These are phyloP conservation scores for Scedosporium dehoogii DNA, from an alignment of 2,329 filamentous ascomycete species.

Conservation along the genomic window DNA sequence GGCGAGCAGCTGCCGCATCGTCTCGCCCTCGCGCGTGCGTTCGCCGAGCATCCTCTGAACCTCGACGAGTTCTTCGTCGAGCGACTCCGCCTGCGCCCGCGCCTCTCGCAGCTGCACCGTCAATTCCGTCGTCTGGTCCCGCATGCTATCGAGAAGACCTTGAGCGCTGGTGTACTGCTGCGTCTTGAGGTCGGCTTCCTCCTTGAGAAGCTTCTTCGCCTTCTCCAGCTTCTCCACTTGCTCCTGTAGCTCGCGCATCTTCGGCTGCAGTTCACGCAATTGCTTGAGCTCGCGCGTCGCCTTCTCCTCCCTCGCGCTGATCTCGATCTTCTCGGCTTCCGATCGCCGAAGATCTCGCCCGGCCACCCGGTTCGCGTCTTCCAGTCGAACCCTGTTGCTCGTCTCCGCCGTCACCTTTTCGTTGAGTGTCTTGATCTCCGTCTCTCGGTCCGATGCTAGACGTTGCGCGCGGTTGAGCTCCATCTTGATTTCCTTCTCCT, in stretches of 20 bases:
- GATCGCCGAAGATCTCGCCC: slow-evolving; percentile 69
- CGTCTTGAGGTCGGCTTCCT: slow-evolving; percentile 75
- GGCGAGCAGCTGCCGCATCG: slow-evolving; percentile 79
- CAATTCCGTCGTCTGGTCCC: slow-evolving; percentile 82
- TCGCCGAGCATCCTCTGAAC: slow-evolving; percentile 79
- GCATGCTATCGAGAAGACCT: slow-evolving; percentile 80
- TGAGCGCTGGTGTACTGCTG: slow-evolving; percentile 82
- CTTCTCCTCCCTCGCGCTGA: slow-evolving; percentile 64
- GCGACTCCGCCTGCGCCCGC: slow-evolving; percentile 66
- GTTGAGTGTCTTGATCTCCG: slow-evolving; percentile 66
- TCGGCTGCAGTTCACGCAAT: slow-evolving; percentile 57
- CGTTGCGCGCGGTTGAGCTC: slow-evolving; percentile 64
- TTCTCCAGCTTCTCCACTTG: slow-evolving; percentile 57
- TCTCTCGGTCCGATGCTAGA: slow-evolving; percentile 62
- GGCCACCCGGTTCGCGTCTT: slow-evolving; percentile 66
- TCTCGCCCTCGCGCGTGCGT: slow-evolving; percentile 84
- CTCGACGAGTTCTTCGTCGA: slow-evolving; percentile 88
- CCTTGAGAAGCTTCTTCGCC: slow-evolving; percentile 58
- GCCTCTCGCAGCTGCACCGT: slow-evolving; percentile 87
- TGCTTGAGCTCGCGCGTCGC: slow-evolving; percentile 58
- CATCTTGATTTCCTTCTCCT: slow-evolving; percentile 69
- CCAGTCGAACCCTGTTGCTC: slow-evolving; percentile 58
- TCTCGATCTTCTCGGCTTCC: slow-evolving; percentile 71
- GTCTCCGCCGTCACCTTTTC: slow-evolving; percentile 71
- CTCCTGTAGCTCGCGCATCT: slow-evolving; percentile 60